These are phyloP conservation scores for Penicillium taxi DNA, from an alignment of 495 filamentous ascomycete genomes.

Conservation along the genomic window DNA sequence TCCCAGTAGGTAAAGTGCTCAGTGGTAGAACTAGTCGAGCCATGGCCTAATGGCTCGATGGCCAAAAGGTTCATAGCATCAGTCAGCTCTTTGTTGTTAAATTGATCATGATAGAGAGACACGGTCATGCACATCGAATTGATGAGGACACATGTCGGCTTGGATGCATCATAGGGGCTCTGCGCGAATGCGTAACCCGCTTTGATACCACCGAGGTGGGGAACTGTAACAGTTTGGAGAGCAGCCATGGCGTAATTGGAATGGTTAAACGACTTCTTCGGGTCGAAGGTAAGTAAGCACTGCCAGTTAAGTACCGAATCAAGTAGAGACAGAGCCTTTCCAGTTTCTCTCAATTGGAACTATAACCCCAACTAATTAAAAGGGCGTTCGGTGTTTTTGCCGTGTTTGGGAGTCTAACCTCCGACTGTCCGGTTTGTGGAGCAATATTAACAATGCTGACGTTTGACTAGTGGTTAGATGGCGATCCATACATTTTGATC, in stretches of 20 bases:
- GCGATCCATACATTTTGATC: no score
- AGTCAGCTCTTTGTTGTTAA: slow-evolving; percentile 17
- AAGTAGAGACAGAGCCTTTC: no score
- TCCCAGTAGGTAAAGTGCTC: slow-evolving; percentile 49
- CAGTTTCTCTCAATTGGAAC: no score
- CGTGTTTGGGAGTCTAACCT: no score
- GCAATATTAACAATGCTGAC: no score
- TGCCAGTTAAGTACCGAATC: no score
- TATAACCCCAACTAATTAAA: no score
- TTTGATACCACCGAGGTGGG: slow-evolving; percentile 31
- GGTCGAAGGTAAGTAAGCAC: no score
- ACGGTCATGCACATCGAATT: slow-evolving; percentile 32
- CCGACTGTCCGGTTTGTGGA: no score
- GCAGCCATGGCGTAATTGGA: slow-evolving; percentile 14
- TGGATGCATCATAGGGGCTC: slow-evolving; percentile 27
- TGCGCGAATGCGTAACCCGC: slow-evolving; percentile 30
- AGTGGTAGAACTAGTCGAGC: slow-evolving; percentile 31
- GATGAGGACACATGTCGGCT: slow-evolving; percentile 33
- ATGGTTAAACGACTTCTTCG: no score
- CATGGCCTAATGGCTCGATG: slow-evolving; percentile 47
- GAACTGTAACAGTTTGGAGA: slow-evolving; percentile 22
- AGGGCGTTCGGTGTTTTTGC: no score
- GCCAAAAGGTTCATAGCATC: slow-evolving; percentile 37
- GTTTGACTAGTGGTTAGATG: no score
- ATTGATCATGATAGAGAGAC: slow-evolving; percentile 25